Conservation (phyloP, 345 rosid genomes). For the Salix koriyanagi region DNA sequence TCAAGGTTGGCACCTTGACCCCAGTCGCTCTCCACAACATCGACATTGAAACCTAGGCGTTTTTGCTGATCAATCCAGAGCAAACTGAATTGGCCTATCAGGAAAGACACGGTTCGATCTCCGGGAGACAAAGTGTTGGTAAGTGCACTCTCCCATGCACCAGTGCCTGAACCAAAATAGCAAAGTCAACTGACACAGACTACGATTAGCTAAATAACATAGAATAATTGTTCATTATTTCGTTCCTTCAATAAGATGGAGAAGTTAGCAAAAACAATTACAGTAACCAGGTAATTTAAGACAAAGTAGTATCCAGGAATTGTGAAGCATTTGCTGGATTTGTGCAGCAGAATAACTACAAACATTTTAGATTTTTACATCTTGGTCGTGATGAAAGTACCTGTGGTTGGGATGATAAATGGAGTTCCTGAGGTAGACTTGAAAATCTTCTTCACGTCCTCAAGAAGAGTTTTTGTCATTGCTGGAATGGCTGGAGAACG, state of each 20-base stretch:
- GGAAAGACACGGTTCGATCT: conserved; percentile 80
- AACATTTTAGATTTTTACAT: background rate
- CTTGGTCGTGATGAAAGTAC: conserved; percentile 17
- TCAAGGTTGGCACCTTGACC: conserved; percentile 97
- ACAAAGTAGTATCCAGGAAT: background rate
- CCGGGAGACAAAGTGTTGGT: conserved; percentile 97
- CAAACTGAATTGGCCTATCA: conserved; percentile 93
- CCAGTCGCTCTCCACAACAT: conserved; percentile 92
- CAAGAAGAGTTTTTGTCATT: conserved; percentile 73
- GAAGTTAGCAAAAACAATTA: background rate
- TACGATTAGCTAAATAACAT: background rate
- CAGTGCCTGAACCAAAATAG: conserved; percentile 53
- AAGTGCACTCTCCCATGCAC: conserved; percentile 99
- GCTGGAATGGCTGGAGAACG: conserved; percentile 96
- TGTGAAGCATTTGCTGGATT: background rate
- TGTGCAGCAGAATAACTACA: background rate
- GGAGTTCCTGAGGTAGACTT: conserved; percentile 90
- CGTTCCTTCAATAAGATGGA: background rate
- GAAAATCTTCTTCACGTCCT: conserved; percentile 91
- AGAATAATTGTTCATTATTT: background rate
- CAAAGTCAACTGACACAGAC: background rate
- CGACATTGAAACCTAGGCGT: conserved; percentile 88
- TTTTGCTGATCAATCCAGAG: conserved; percentile 99
- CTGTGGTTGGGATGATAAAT: conserved; percentile 87
- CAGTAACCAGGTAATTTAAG: background rate